Conservation (phyloP, 2,329 filamentous ascomycete genomes). For the Aureobasidium lini region DNA sequence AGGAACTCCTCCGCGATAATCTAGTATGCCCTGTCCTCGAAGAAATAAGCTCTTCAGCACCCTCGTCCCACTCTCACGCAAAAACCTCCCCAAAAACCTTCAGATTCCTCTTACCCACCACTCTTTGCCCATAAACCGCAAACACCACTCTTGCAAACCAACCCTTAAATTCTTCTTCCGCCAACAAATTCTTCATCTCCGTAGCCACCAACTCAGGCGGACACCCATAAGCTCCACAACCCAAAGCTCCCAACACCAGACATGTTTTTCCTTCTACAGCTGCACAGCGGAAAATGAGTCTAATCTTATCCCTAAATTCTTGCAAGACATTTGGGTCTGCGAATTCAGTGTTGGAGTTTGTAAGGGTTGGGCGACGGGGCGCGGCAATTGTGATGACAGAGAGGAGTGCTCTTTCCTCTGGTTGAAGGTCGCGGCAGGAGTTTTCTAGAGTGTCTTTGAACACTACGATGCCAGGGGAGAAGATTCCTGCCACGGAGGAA, state of each 20-base stretch:
- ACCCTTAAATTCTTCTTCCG: conserved; percentile 4
- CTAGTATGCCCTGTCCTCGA: too few relatives aligned
- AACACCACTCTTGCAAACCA: conserved; percentile 14
- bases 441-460: conserved; percentile 8
- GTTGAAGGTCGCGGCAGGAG: background rate
- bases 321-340: background rate
- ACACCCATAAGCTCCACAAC: conserved; percentile 10
- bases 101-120: conserved; percentile 2
- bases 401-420: background rate
- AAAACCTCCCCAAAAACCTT: background rate
- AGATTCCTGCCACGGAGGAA: background rate
- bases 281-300: background rate
- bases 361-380: background rate
- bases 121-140: conserved; percentile 1
- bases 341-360: background rate
- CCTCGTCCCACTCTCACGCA: background rate
- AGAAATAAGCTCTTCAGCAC: too few relatives aligned
- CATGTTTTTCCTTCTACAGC: background rate
- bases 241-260: conserved; percentile 1
- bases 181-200: conserved; percentile 3
- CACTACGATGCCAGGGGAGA: background rate
- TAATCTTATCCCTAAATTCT: background rate
- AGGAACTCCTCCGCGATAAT: too few relatives aligned
- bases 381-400: conserved; percentile 10
- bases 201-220: background rate